Evolutionary conservation across 495 filamentous ascomycete species (phyloP), one percentile per base, ranked within the genome.

Genomic region (Penicillium samsonianum): DNA sequence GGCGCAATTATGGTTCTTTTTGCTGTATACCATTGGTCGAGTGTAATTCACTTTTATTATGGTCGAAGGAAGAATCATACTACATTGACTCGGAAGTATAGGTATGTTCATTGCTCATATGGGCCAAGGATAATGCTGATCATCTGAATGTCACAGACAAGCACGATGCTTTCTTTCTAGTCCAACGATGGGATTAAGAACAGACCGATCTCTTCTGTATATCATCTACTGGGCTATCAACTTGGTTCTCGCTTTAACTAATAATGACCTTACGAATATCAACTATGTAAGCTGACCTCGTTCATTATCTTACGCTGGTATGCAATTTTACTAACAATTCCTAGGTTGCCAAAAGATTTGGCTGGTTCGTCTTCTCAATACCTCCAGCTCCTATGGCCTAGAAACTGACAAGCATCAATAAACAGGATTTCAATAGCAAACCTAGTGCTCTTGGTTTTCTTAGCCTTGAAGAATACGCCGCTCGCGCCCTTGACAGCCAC

Each of bases 401-500:
- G 25, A 19, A 17, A 26, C 42, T 51, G 17, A 50, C 38, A 6
- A 17, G 5, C 19, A 19, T 26, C 1, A 14, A 49, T 44, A 9
- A 48, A 20, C 57, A 85, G 83, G 82, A 70, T 85, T 68, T 67
- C 76, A 2, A 60, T 82, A 2, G 71, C 59, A 31, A 86, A 85
- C 58, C 57, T 82, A 55, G 74, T 68, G 2, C 71, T 86, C 37
- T 71, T 84, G 23, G 75, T 84, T 16, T 84, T 85, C 50, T 68
- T 86, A 17, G 79, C 80, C 4, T 67, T 86, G 54, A 86, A 84
- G 55, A 85, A 86, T 60, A 85, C 81, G 0, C 84, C 84, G 23
- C 61, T 86, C 25, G 79, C 82, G 38, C 71, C 79, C 30, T 60
- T 86, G 35, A 80, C 80, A 5, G 77, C 78, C 16, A 80, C 80